phyloP scores from a whole-genome alignment of 2,329 filamentous ascomycete species.

The Drechslerella dactyloides region DNA sequence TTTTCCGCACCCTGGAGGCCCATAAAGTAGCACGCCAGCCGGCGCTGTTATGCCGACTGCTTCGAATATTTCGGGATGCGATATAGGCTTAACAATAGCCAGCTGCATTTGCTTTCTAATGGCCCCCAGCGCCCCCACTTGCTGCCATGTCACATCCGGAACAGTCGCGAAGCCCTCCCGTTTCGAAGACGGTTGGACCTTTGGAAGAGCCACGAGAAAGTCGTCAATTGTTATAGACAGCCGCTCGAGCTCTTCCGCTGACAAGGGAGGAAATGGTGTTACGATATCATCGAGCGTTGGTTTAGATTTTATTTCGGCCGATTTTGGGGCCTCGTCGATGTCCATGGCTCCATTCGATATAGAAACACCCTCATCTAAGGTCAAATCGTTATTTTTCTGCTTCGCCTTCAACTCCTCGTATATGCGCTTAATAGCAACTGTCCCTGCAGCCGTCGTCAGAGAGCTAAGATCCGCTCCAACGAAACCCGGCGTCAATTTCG shows the following conservation, averaged over 20 bases:
- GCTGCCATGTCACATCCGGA: conserved; percentile 88
- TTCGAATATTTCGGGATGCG: conserved; percentile 76
- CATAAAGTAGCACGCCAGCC: conserved; percentile 91
- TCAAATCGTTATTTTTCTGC: conserved; percentile 53
- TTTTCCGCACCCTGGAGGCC: conserved; percentile 94
- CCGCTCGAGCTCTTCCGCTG: conserved; percentile 50
- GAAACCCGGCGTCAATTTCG: conserved; percentile 86
- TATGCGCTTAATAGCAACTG: conserved; percentile 69
- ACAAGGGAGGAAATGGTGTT: conserved; percentile 41
- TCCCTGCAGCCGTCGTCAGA: conserved; percentile 70
- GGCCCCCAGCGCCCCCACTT: conserved; percentile 83
- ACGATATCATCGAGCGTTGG: conserved; percentile 9
- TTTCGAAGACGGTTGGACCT: conserved; percentile 79
- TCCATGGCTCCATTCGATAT: conserved; percentile 53
- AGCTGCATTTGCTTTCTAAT: conserved; percentile 81
- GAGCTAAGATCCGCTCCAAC: conserved; percentile 87
- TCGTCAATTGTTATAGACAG: conserved; percentile 69
- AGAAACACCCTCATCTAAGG: conserved; percentile 20
- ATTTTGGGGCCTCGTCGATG: conserved; percentile 53
- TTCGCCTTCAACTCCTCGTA: conserved; percentile 65
- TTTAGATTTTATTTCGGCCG: conserved; percentile 16
- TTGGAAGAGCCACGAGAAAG: conserved; percentile 76
- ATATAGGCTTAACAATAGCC: conserved; percentile 89
- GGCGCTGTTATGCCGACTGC: conserved; percentile 79
- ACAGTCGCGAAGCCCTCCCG: conserved; percentile 95